Percentiles rank a stretch among this genome's conserved stretches.
Evolutionary conservation across 1,284 basidiomycete species (phyloP).

Genomic region (Phenoliferia sp.): DNA sequence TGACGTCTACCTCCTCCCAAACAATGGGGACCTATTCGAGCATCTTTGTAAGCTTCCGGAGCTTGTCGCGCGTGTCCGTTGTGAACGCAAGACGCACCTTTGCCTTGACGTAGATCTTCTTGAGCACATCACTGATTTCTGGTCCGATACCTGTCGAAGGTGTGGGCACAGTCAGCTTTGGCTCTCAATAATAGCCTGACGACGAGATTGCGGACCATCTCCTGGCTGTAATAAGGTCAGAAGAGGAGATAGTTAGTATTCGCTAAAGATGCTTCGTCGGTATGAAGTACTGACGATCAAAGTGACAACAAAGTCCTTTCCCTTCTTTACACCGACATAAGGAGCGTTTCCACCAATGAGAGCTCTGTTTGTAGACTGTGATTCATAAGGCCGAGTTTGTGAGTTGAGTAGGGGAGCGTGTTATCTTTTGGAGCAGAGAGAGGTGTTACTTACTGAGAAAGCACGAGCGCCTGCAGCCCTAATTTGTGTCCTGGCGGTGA

Average conservation of each 20-base stretch:
- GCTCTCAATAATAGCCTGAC: neutral
- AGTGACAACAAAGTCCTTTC: constrained; percentile 33
- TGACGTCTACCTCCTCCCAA: constrained; percentile 99
- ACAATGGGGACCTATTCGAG: constrained; percentile 76
- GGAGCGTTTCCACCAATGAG: constrained; percentile 49
- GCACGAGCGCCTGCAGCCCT: neutral
- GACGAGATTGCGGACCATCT: neutral
- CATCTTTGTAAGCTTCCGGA: neutral
- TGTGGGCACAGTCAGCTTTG: neutral
- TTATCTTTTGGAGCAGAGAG: neutral
- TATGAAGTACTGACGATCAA: constrained; percentile 51
- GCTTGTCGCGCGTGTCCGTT: neutral
- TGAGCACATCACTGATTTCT: constrained; percentile 94
- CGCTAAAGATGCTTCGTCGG: too few species aligned
- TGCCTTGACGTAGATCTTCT: constrained; percentile 86
- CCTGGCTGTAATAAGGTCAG: neutral
- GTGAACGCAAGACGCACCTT: constrained; percentile 52
- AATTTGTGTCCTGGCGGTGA: neutral
- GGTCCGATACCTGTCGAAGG: constrained; percentile 74
- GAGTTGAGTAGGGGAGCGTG: neutral
- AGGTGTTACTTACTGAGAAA: neutral
- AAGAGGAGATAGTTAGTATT: too few species aligned
- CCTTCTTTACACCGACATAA: constrained; percentile 76
- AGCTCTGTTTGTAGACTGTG: constrained; percentile 8
- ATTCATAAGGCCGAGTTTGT: neutral